These are phyloP conservation scores for Acanthamoeba triangularis DNA, from an alignment of 208 protist species.

Conservation along the genomic window DNA sequence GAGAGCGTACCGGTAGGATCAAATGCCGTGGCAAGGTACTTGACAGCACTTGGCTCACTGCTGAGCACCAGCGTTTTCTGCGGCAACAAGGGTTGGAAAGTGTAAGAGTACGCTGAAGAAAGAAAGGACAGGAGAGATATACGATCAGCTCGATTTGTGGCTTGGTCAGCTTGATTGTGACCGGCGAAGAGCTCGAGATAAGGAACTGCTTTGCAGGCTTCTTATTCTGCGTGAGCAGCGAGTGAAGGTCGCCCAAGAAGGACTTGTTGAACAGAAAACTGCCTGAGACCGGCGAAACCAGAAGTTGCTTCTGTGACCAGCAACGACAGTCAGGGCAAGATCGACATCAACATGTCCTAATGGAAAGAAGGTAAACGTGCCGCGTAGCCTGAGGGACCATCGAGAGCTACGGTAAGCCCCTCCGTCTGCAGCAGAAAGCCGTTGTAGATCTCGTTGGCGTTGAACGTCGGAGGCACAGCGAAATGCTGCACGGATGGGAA, in stretches of 20 bases:
- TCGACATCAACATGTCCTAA: no score
- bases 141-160: slow-evolving; percentile 22
- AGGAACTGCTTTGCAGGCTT: slow-evolving; percentile 11
- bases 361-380: neutral
- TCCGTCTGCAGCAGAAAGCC: slow-evolving; percentile 5
- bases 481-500: slow-evolving; percentile 27
- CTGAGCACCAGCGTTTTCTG: neutral
- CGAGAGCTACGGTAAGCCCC: neutral
- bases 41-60: neutral
- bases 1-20: neutral
- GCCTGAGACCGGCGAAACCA: slow-evolving; percentile 25
- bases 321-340: neutral
- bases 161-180: slow-evolving; percentile 30
- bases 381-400: neutral
- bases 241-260: slow-evolving; percentile 37
- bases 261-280: slow-evolving; percentile 53
- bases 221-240: neutral
- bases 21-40: neutral
- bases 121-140: neutral
- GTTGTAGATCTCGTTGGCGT: slow-evolving; percentile 44
- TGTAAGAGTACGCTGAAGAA: neutral
- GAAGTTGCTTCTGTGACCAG: neutral
- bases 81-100: no score
- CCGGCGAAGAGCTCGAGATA: neutral
- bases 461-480: neutral